Evolutionary conservation across 2,329 filamentous ascomycete species (phyloP).

Genomic region (Albifimbria verrucaria): DNA sequence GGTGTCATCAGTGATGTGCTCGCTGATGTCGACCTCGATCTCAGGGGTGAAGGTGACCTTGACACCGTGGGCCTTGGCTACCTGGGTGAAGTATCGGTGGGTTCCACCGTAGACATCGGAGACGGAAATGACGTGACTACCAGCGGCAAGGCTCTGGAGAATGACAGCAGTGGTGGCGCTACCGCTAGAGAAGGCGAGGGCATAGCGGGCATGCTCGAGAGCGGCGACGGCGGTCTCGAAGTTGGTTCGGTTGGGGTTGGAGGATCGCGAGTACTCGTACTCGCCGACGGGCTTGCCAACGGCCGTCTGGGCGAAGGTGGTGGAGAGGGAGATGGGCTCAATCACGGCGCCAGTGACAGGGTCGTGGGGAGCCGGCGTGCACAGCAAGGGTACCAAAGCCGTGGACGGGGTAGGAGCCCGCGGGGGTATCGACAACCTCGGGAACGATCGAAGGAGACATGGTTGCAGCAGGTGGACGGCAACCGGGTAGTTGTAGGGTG

Average conservation of each 20-base stretch:
- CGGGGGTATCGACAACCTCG: conserved; percentile 68
- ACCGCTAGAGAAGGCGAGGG: conserved; percentile 90
- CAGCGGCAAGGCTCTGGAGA: conserved; percentile 85
- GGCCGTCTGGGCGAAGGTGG: conserved; percentile 88
- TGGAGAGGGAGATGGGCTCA: conserved; percentile 91
- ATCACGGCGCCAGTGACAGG: conserved; percentile 92
- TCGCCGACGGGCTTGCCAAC: conserved; percentile 83
- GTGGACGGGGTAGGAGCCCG: conserved; percentile 67
- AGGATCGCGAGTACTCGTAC: conserved; percentile 91
- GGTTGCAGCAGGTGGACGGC: background rate
- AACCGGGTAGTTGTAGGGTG: background rate
- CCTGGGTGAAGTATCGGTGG: conserved; percentile 98
- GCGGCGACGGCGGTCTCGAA: conserved; percentile 90
- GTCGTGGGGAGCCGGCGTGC: conserved; percentile 90
- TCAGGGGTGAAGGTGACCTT: conserved; percentile 90
- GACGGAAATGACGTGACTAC: conserved; percentile 92
- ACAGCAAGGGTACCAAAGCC: conserved; percentile 92
- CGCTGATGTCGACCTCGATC: conserved; percentile 83
- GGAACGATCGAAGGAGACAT: conserved; percentile 28
- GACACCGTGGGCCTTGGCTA: conserved; percentile 90
- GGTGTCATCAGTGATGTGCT: conserved; percentile 83
- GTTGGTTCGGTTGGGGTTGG: conserved; percentile 93
- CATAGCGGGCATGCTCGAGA: conserved; percentile 87
- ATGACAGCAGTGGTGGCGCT: conserved; percentile 92
- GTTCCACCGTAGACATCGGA: conserved; percentile 98